Base-by-base conservation (phyloP, 2,329 filamentous ascomycete species). In the Lasiodiplodia gonubiensis region DNA sequence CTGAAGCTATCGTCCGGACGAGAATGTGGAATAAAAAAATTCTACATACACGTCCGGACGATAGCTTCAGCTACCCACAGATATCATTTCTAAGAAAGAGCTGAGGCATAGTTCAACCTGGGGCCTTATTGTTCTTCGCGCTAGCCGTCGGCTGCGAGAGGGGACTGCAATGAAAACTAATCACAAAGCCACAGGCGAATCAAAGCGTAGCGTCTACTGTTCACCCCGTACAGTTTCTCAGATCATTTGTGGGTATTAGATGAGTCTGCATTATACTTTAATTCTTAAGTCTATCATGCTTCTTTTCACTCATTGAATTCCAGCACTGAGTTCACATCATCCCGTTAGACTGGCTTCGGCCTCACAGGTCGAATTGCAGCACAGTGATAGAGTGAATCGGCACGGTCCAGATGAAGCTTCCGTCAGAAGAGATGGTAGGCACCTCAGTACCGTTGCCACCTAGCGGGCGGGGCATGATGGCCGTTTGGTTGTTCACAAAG, bases 321-420 rank as follows among this genome's bases (percentile, higher is more conserved):
- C 18, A 3, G 2, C 11, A 18, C 8, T n/a, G 8, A 46, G 42
- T 10, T 21, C 4, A 10, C n/a, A 46, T 46, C 42, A 14, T 21
- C n/a, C 42, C 4, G n/a, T 14, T 1, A 11, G n/a, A 21, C 7
- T 4, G 7, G 7, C n/a, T 11, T 46, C 42, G 10, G 11, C 8
- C 42, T 37, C 12, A 63, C 46, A 63, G 23, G 30, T 68, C 67
- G 60, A 75, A 73, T 67, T 74, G 72, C 48, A 75, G 52, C 23
- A 75, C 73, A 54, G 70, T 74, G 54, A 74, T 71, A 8, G 69
- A 71, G 48, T 66, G 74, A 37, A 69, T 64, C 12, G 73, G 71
- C 14, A 74, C 72, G 48, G 69, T 61, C 72, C 72, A 74, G 18
- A 53, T 69, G 64, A 70, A 75, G 59, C 59, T 63, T 12, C 48